phyloP scores from a whole-genome alignment of 2,329 filamentous ascomycete species.

The Lasiodiplodia sp. region DNA sequence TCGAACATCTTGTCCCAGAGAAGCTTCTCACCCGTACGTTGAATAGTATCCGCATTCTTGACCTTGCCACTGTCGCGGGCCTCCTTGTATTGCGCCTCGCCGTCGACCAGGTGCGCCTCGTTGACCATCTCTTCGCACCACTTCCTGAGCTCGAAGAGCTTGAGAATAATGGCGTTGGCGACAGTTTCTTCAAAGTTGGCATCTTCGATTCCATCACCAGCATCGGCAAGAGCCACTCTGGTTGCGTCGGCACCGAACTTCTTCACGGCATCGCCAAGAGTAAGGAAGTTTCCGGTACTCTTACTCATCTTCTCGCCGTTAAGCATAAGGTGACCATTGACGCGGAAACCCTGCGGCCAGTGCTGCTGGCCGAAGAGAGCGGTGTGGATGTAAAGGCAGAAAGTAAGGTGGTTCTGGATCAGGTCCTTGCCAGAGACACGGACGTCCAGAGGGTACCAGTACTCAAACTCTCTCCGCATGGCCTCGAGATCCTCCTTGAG shows the following conservation, averaged over 20 bases:
- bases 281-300: constrained; percentile 96
- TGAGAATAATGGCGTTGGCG: constrained; percentile 88
- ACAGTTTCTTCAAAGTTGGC: constrained; percentile 97
- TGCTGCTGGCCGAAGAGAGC: constrained; percentile 87
- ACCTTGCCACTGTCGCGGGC: constrained; percentile 52
- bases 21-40: constrained; percentile 70
- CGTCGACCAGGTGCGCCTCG: constrained; percentile 59
- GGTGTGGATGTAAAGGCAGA: constrained; percentile 92
- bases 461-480: constrained; percentile 92
- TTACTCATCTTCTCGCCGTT: constrained; percentile 99
- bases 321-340: constrained; percentile 91
- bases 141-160: constrained; percentile 81
- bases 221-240: constrained; percentile 89
- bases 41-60: constrained; percentile 63
- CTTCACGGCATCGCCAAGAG: constrained; percentile 79
- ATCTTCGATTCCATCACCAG: constrained; percentile 91
- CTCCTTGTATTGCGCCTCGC: constrained; percentile 52
- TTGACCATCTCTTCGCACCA: constrained; percentile 89
- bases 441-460: constrained; percentile 94
- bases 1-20: constrained; percentile 91
- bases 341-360: constrained; percentile 85
- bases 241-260: constrained; percentile 97
- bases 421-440: constrained; percentile 83
- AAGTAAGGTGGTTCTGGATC: constrained; percentile 84
- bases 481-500: constrained; percentile 74